phyloP scores from a whole-genome alignment of 2,329 filamentous ascomycete genomes.

The Nigrospora osmanthi region DNA sequence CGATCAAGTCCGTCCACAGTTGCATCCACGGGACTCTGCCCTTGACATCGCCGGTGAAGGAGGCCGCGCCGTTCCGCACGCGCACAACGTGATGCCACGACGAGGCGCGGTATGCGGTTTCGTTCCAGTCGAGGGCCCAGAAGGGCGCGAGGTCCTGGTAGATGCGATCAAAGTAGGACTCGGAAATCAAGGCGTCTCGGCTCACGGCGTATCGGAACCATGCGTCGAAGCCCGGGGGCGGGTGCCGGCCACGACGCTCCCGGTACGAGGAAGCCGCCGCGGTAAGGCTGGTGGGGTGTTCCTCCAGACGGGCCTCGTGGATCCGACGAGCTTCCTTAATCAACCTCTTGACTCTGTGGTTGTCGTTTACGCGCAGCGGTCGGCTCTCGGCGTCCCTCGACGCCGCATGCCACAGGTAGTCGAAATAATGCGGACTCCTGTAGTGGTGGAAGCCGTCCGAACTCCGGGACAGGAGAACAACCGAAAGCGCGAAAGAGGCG shows the following conservation, averaged over 20 bases:
- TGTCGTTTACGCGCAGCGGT: conserved; percentile 3
- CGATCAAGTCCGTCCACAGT: conserved; percentile 41
- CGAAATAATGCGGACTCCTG: conserved; percentile 11
- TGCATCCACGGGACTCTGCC: conserved; percentile 35
- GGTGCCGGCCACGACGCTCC: conserved; percentile 47
- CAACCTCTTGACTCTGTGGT: conserved; percentile 43
- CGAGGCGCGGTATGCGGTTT: conserved; percentile 29
- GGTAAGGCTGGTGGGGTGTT: conserved; percentile 38
- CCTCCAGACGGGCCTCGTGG: conserved; percentile 32
- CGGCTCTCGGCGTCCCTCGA: background rate
- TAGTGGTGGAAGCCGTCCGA: conserved; percentile 11
- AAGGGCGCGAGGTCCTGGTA: conserved; percentile 55
- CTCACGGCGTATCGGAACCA: conserved; percentile 49
- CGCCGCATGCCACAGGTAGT: conserved; percentile 12
- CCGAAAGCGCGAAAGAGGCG: conserved; percentile 13
- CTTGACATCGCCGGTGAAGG: conserved; percentile 27
- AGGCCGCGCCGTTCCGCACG: conserved; percentile 37
- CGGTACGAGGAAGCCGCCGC: conserved; percentile 49
- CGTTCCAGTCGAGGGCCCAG: conserved; percentile 43
- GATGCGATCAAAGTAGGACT: conserved; percentile 58
- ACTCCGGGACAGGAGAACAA: conserved; percentile 12
- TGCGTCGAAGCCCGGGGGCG: conserved; percentile 54
- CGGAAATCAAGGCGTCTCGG: conserved; percentile 46
- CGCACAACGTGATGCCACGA: conserved; percentile 37
- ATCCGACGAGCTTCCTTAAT: conserved; percentile 35